These are phyloP conservation scores for Kuraishia capsulata DNA, from an alignment of 805 yeast species.

Conservation along the genomic window DNA sequence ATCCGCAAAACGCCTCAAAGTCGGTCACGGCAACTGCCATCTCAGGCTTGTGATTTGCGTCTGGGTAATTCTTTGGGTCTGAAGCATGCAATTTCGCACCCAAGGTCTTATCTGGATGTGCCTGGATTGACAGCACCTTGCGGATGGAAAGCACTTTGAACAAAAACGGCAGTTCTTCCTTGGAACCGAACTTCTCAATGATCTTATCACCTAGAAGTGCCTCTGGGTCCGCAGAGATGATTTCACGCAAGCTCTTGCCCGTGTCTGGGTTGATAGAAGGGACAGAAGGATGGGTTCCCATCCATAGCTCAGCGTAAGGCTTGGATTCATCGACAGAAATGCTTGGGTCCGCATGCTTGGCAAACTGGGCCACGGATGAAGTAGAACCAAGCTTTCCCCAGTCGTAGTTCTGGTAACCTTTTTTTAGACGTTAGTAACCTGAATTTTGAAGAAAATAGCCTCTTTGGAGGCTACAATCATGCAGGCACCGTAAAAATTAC, in stretches of 20 bases:
- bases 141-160: slow-evolving; percentile 91
- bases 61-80: slow-evolving; percentile 95
- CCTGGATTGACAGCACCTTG: slow-evolving; percentile 92
- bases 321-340: slow-evolving; percentile 57
- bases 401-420: slow-evolving; percentile 27
- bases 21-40: slow-evolving; percentile 97
- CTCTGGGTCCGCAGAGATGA: slow-evolving; percentile 53
- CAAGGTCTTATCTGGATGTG: slow-evolving; percentile 90
- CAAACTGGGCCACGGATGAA: slow-evolving; percentile 87
- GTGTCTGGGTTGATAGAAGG: slow-evolving; percentile 58
- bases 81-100: slow-evolving; percentile 66
- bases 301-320: slow-evolving; percentile 98
- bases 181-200: slow-evolving; percentile 55
- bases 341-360: slow-evolving; percentile 56
- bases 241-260: slow-evolving; percentile 55
- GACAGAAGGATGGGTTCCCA: slow-evolving; percentile 95
- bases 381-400: slow-evolving; percentile 64
- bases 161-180: slow-evolving; percentile 75
- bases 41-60: slow-evolving; percentile 98
- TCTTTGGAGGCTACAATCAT: not conserved
- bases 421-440: not conserved
- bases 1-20: slow-evolving; percentile 97
- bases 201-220: slow-evolving; percentile 50
- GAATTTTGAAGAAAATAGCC: too few species aligned
- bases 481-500: not conserved